Evolutionary conservation across 805 yeast genomes (phyloP).

Genomic region (Grigorovia yakushimaensis): DNA sequence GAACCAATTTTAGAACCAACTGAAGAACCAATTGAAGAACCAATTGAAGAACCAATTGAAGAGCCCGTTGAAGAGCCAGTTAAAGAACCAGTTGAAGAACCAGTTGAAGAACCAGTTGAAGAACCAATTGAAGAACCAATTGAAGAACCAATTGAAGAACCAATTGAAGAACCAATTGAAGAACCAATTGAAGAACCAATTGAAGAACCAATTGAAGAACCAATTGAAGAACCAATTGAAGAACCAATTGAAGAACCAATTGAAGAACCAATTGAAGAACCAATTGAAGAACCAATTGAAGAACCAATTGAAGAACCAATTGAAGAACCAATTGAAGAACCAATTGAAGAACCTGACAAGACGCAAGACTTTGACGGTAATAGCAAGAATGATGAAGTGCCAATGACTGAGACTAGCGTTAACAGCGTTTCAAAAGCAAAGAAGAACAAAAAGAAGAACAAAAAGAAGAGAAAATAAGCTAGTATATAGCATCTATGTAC

Average conservation of each 20-base stretch:
- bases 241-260: conserved; percentile 6
- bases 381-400: conserved; percentile 4
- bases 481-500: not conserved
- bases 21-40: conserved; percentile 2
- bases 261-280: conserved; percentile 9
- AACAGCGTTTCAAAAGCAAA: not conserved
- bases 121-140: conserved; percentile 4
- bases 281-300: conserved; percentile 17
- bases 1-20: conserved; percentile 2
- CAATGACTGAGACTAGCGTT: not conserved
- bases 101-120: conserved; percentile 2
- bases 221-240: conserved; percentile 1
- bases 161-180: conserved; percentile 8
- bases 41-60: conserved; percentile 1
- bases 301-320: conserved; percentile 6
- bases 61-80: conserved; percentile 4
- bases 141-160: conserved; percentile 5
- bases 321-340: conserved; percentile 4
- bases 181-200: not conserved
- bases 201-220: not conserved
- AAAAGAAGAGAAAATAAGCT: conserved; percentile 1
- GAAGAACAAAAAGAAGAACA: conserved; percentile 3
- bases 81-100: conserved; percentile 6
- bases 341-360: conserved; percentile 9
- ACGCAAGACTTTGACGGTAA: conserved; percentile 1